These are phyloP conservation scores for Aspergillus taichungensis DNA, from an alignment of 495 filamentous ascomycete species.

Conservation along the genomic window DNA sequence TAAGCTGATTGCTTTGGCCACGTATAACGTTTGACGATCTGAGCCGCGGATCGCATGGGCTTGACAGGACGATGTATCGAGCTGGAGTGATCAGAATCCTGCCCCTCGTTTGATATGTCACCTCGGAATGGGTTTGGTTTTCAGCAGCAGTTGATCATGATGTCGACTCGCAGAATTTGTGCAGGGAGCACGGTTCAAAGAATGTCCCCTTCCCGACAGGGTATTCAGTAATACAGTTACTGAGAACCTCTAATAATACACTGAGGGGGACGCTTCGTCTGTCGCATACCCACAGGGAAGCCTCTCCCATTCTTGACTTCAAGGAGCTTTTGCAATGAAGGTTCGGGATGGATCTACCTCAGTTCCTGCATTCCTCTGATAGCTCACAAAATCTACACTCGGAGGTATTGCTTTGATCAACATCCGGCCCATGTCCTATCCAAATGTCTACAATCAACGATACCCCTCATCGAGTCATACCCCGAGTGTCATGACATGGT, in stretches of 20 bases:
- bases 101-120: neutral
- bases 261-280: neutral
- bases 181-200: slow-evolving; percentile 15
- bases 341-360: slow-evolving; percentile 13
- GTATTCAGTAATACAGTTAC: neutral
- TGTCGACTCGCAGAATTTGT: slow-evolving; percentile 2
- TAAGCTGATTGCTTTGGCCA: too few species aligned
- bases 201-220: slow-evolving; percentile 10
- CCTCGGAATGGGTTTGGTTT: neutral
- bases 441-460: too few species aligned
- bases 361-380: slow-evolving; percentile 10
- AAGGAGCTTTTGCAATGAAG: neutral
- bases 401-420: neutral
- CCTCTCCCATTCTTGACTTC: slow-evolving; percentile 2
- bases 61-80: too few species aligned
- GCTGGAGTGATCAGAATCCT: too few species aligned
- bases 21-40: too few species aligned
- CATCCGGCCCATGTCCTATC: too few species aligned
- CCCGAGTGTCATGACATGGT: too few species aligned
- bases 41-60: too few species aligned
- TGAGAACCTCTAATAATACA: neutral
- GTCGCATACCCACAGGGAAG: neutral
- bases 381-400: neutral
- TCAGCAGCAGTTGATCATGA: neutral
- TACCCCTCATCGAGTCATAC: too few species aligned